These are phyloP conservation scores for Tetrahymena elliotti DNA, from an alignment of 73 alveolate species.

Conservation along the genomic window DNA sequence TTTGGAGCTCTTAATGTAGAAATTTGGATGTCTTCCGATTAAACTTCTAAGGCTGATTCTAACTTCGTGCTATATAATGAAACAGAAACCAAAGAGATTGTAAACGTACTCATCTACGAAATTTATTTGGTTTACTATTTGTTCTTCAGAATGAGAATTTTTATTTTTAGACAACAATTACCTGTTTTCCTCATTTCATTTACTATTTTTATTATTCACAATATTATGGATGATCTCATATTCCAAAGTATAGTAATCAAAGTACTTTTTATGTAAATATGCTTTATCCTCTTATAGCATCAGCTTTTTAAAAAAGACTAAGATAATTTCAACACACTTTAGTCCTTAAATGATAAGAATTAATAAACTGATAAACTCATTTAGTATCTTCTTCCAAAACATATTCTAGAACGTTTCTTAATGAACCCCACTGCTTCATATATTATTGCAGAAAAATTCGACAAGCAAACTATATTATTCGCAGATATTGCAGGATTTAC, in stretches of 20 bases:
- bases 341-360: neutral
- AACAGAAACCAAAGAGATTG: neutral
- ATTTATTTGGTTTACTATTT: neutral
- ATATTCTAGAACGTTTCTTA: constrained; percentile 29
- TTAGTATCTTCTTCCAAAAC: constrained; percentile 28
- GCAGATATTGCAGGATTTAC: constrained; percentile 49
- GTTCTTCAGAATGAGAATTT: neutral
- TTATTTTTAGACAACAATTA: neutral
- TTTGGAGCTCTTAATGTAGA: neutral
- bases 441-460: constrained; percentile 31
- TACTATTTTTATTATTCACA: neutral
- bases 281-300: neutral
- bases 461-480: constrained; percentile 16
- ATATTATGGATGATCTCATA: neutral
- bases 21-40: neutral
- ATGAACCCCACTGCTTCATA: constrained; percentile 64
- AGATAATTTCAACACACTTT: neutral
- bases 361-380: neutral
- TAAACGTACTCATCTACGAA: neutral
- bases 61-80: neutral
- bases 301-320: neutral
- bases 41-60: neutral
- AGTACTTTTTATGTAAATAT: neutral
- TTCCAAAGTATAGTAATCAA: neutral
- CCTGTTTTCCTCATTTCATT: neutral